These are phyloP conservation scores for Daldinia grandis DNA, from an alignment of 495 filamentous ascomycete genomes.

Conservation along the genomic window DNA sequence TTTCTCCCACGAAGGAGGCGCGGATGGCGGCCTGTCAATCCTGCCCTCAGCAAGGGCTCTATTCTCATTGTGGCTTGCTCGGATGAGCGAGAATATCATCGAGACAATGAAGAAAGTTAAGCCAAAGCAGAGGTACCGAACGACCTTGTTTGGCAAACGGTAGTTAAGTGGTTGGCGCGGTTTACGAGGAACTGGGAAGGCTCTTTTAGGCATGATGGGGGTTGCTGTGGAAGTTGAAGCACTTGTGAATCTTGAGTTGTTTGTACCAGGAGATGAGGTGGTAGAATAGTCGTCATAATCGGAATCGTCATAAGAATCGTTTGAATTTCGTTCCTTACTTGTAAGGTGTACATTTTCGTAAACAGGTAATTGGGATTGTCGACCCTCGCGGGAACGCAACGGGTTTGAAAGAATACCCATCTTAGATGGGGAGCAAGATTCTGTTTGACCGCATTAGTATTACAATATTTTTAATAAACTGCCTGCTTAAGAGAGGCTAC, in stretches of 20 bases:
- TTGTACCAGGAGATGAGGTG: constrained; percentile 52
- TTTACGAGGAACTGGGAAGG: constrained; percentile 48
- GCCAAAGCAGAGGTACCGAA: constrained; percentile 75
- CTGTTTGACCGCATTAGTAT: constrained; percentile 17
- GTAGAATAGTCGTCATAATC: constrained; percentile 56
- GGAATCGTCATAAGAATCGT: constrained; percentile 52
- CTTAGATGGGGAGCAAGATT: constrained; percentile 24
- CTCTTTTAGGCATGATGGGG: constrained; percentile 62
- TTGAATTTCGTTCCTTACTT: constrained; percentile 55
- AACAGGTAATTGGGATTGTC: constrained; percentile 51
- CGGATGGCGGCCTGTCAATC: constrained; percentile 58
- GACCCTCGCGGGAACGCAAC: constrained; percentile 48
- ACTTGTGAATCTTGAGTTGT: constrained; percentile 59
- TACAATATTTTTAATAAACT: neutral
- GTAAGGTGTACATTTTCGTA: constrained; percentile 50
- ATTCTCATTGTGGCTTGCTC: constrained; percentile 72
- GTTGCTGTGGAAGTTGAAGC: constrained; percentile 59
- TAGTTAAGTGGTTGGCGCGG: constrained; percentile 59
- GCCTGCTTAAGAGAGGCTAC: constrained; percentile 2
- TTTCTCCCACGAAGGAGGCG: constrained; percentile 78
- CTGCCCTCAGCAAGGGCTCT: constrained; percentile 64
- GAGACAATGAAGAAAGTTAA: constrained; percentile 72
- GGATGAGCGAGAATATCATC: constrained; percentile 75
- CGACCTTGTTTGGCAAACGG: constrained; percentile 68
- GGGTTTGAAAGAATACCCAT: constrained; percentile 43